Evolutionary conservation across 2,329 filamentous ascomycete genomes (phyloP).

Genomic region (Sporothrix variecibatus): DNA sequence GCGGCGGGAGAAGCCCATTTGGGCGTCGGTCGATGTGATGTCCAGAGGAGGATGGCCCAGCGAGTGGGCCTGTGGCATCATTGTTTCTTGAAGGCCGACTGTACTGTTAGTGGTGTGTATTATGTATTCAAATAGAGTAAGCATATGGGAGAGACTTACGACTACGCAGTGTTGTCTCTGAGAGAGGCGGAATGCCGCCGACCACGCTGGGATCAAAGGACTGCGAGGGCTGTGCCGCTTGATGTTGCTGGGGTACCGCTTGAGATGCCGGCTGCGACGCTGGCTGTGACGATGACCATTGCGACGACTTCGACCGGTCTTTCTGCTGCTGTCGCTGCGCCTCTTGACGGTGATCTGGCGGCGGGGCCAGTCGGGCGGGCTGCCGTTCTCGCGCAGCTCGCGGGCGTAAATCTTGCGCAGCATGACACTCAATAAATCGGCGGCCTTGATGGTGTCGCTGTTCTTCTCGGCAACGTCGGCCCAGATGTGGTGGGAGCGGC

Average conservation of each 20-base stretch:
- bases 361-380: slow-evolving; percentile 15
- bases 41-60: not conserved
- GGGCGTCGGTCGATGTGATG: not conserved
- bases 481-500: slow-evolving; percentile 50
- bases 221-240: not conserved
- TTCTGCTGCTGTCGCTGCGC: not conserved
- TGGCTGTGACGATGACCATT: not conserved
- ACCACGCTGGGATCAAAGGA: not conserved
- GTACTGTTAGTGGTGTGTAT: not conserved
- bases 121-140: not conserved
- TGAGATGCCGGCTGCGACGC: not conserved
- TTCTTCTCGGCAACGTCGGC: slow-evolving; percentile 41
- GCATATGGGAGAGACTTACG: not conserved
- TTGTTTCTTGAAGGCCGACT: slow-evolving; percentile 12
- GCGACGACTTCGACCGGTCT: not conserved
- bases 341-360: not conserved
- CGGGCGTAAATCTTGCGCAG: slow-evolving; percentile 28
- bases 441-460: slow-evolving; percentile 49
- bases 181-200: not conserved
- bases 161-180: not conserved
- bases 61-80: not conserved
- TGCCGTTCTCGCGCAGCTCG: slow-evolving; percentile 14
- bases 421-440: slow-evolving; percentile 49
- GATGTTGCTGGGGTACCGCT: not conserved
- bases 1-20: slow-evolving; percentile 23